Percentiles rank a stretch among this genome's conserved stretches.
phyloP scores from a whole-genome alignment of 176 grass and related monocot species.

The Ampelocalamus luodianensis region DNA sequence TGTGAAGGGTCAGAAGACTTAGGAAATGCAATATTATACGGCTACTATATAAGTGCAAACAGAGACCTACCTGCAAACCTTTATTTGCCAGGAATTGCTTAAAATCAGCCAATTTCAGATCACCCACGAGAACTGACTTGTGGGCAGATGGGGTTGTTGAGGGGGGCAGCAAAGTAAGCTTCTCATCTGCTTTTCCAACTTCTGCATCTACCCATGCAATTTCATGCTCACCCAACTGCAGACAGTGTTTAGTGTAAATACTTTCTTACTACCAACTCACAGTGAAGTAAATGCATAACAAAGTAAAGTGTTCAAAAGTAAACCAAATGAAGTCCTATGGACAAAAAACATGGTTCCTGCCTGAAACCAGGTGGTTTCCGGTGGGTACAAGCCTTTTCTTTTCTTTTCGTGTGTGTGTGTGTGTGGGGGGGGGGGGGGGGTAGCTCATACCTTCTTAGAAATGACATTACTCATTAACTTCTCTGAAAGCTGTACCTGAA shows the following conservation, averaged over 20 bases:
- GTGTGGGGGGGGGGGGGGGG: too few relatives aligned
- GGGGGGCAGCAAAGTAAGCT: slow-evolving; percentile 73
- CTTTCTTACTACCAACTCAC: slow-evolving; percentile 15
- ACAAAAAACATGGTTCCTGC: neutral
- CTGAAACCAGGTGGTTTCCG: neutral
- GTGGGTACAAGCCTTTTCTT: slow-evolving; percentile 11
- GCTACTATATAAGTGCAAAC: neutral
- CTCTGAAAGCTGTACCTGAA: slow-evolving; percentile 96
- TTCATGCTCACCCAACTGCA: slow-evolving; percentile 88
- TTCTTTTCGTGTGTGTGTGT: too few relatives aligned
- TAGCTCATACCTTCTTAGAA: slow-evolving; percentile 75
- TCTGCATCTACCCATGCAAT: slow-evolving; percentile 85
- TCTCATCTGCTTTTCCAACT: slow-evolving; percentile 69
- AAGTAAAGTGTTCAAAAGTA: neutral
- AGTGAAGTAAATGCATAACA: slow-evolving; percentile 13
- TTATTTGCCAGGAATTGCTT: slow-evolving; percentile 90
- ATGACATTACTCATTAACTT: slow-evolving; percentile 95
- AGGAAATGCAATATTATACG: neutral
- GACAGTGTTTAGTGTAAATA: slow-evolving; percentile 20
- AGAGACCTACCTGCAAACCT: slow-evolving; percentile 67
- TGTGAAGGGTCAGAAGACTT: neutral
- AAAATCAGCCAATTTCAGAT: slow-evolving; percentile 86
- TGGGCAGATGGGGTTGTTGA: slow-evolving; percentile 62
- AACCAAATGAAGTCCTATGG: neutral
- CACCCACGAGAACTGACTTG: slow-evolving; percentile 89